Percentiles rank a stretch among this genome's conserved stretches.
phyloP scores from a whole-genome alignment of 2,329 filamentous ascomycete genomes.

The Akanthomyces muscarius region DNA sequence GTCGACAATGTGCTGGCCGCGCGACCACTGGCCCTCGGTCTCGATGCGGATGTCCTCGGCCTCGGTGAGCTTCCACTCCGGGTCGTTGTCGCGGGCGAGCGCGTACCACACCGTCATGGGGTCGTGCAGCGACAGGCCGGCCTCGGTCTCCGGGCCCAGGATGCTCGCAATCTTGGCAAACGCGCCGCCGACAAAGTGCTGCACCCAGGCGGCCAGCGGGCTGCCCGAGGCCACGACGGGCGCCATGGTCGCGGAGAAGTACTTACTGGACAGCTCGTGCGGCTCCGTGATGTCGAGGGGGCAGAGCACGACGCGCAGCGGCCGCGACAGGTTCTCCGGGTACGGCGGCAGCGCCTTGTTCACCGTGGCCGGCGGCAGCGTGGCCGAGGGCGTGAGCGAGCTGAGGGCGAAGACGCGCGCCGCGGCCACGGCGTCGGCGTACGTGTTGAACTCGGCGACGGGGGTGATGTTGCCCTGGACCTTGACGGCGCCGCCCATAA shows the following conservation, averaged over 20 bases:
- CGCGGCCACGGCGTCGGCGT: constrained; percentile 76
- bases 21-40: constrained; percentile 88
- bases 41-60: constrained; percentile 85
- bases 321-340: constrained; percentile 58
- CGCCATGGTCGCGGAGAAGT: constrained; percentile 54
- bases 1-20: constrained; percentile 86
- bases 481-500: constrained; percentile 89
- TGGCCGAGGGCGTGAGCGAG: constrained; percentile 67
- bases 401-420: constrained; percentile 75
- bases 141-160: constrained; percentile 52
- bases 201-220: constrained; percentile 69
- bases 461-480: constrained; percentile 79
- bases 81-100: constrained; percentile 50
- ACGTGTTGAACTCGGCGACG: constrained; percentile 91
- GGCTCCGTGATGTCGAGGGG: constrained; percentile 73
- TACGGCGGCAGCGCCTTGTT: constrained; percentile 55
- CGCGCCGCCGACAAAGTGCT: constrained; percentile 66
- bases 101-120: constrained; percentile 77
- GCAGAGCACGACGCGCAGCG: constrained; percentile 65
- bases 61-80: constrained; percentile 53
- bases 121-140: constrained; percentile 68
- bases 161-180: constrained; percentile 65
- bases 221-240: constrained; percentile 58
- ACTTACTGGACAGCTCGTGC: constrained; percentile 60
- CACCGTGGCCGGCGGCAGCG: constrained; percentile 67